These are phyloP conservation scores for Clonostachys rhizophaga DNA, from an alignment of 2,329 filamentous ascomycete species.

Conservation along the genomic window DNA sequence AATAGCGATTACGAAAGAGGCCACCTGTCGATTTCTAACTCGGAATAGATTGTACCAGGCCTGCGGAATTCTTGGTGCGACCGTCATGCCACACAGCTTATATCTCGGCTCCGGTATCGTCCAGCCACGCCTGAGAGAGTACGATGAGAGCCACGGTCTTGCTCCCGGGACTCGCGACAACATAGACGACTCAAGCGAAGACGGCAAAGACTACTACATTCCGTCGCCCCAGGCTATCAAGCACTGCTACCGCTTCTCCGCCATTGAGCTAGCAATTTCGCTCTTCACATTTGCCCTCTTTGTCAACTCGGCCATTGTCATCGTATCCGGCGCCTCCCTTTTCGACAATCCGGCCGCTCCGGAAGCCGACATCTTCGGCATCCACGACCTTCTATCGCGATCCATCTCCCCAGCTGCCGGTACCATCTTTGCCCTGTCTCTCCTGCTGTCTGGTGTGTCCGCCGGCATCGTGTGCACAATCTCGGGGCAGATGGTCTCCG, in stretches of 20 bases:
- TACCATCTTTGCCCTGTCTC: constrained; percentile 76
- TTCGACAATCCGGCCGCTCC: constrained; percentile 33
- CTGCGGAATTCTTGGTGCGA: constrained; percentile 73
- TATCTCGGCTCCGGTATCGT: constrained; percentile 68
- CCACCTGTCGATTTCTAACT: too few relatives aligned
- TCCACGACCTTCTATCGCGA: constrained; percentile 65
- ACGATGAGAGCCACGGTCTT: constrained; percentile 53
- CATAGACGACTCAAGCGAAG: constrained; percentile 32
- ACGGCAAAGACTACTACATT: constrained; percentile 16
- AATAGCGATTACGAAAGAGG: too few relatives aligned
- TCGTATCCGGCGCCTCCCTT: constrained; percentile 74
- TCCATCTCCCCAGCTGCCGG: constrained; percentile 73
- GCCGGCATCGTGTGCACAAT: constrained; percentile 89
- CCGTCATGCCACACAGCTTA: constrained; percentile 67
- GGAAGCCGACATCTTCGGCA: constrained; percentile 74
- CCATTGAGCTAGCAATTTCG: constrained; percentile 64
- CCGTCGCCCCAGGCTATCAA: constrained; percentile 71
- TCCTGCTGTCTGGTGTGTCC: constrained; percentile 74
- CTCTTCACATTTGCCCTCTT: constrained; percentile 83
- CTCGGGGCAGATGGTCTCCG: constrained; percentile 73
- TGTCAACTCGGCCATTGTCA: constrained; percentile 78
- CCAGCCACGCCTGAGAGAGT: constrained; percentile 56
- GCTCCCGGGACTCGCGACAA: constrained; percentile 44
- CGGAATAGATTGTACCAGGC: constrained; percentile 56
- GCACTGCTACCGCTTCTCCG: constrained; percentile 69